phyloP scores from a whole-genome alignment of 1,139 yeast species.

The Yamadazyma conglobata region DNA sequence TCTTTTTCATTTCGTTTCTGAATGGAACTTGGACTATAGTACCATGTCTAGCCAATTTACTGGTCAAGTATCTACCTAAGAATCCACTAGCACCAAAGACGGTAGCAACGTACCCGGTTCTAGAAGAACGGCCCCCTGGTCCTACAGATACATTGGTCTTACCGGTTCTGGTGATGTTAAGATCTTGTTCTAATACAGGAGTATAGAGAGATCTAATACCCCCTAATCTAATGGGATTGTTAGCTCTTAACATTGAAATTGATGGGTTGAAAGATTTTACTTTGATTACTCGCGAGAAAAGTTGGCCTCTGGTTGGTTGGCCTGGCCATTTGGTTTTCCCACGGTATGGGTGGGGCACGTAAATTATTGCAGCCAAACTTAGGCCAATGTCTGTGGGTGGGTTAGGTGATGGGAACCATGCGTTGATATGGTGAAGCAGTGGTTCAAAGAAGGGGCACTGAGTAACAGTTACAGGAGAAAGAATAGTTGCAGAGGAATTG shows the following conservation, averaged over 20 bases:
- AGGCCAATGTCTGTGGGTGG: too few species aligned
- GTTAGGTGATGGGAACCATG: too few species aligned
- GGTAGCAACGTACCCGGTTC: slow-evolving; percentile 90
- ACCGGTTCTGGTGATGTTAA: slow-evolving; percentile 74
- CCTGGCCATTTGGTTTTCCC: slow-evolving; percentile 6
- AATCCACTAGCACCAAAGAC: slow-evolving; percentile 84
- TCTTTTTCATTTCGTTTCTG: slow-evolving; percentile 75
- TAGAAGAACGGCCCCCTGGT: slow-evolving; percentile 78
- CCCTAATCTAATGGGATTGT: slow-evolving; percentile 4
- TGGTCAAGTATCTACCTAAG: slow-evolving; percentile 68
- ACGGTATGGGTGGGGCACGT: slow-evolving; percentile 1
- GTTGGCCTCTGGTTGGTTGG: slow-evolving; percentile 22
- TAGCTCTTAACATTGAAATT: slow-evolving; percentile 25
- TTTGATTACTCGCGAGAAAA: slow-evolving; percentile 14
- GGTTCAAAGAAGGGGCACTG: too few species aligned
- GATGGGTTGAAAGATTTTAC: neutral
- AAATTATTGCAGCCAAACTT: too few species aligned
- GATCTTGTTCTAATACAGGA: slow-evolving; percentile 50
- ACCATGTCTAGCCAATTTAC: slow-evolving; percentile 80
- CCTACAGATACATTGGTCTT: slow-evolving; percentile 70
- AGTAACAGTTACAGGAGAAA: too few species aligned
- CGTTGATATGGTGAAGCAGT: too few species aligned
- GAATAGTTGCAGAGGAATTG: too few species aligned
- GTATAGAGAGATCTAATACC: slow-evolving; percentile 38
- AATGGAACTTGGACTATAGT: slow-evolving; percentile 73